Conservation (phyloP, 345 rosid genomes). For the Lagerstroemia speciosa region DNA sequence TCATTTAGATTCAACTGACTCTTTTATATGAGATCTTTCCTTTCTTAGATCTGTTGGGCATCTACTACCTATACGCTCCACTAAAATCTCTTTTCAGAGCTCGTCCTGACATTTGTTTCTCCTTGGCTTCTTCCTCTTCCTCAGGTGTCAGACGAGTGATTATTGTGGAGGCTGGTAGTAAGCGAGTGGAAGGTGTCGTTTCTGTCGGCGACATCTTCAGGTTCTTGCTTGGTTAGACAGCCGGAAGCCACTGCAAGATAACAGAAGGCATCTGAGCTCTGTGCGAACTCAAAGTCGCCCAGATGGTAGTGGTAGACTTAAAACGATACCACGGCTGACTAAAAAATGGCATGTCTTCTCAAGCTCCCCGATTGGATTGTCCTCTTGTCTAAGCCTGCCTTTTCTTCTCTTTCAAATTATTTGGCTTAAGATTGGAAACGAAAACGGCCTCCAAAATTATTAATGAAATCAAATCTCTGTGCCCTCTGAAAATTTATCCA, state of each 20-base stretch:
- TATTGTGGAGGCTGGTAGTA: conserved; percentile 75
- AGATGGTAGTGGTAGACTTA: background rate
- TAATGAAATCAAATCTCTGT: too few relatives aligned
- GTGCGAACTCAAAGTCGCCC: background rate
- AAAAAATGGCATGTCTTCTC: background rate
- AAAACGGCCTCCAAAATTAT: too few relatives aligned
- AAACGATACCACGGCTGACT: background rate
- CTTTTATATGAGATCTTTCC: background rate
- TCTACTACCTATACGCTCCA: background rate
- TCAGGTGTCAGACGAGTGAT: conserved; percentile 65
- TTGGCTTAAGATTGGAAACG: background rate
- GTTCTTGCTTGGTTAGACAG: conserved; percentile 43
- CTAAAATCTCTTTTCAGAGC: background rate
- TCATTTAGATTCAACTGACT: background rate
- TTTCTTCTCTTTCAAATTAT: background rate
- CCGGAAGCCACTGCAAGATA: background rate
- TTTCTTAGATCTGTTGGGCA: background rate
- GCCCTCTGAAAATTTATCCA: conserved; percentile 1
- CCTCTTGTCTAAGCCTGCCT: background rate
- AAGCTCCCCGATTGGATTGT: background rate
- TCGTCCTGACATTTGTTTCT: background rate
- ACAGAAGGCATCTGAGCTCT: background rate
- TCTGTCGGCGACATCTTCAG: conserved; percentile 52
- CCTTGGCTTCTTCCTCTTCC: background rate
- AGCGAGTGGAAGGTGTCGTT: conserved; percentile 68